Evolutionary conservation across 2,329 filamentous ascomycete species (phyloP), one percentile per base, ranked within the genome.

Genomic region (Pyricularia sp.): DNA sequence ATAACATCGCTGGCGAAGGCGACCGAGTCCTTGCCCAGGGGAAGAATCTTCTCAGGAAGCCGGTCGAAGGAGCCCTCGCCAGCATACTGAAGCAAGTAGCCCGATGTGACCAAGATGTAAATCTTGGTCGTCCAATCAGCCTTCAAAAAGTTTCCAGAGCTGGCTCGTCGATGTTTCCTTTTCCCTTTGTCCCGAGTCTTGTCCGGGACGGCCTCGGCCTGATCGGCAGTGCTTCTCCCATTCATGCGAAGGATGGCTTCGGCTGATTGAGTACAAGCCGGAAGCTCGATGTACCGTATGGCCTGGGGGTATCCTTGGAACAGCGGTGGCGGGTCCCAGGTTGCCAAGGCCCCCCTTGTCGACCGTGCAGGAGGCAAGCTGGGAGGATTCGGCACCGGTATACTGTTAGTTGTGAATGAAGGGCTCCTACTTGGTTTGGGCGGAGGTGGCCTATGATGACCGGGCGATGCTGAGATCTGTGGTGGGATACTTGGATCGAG

Each of bases 251-350:
- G 73, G 61, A 94, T 83, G 0, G 82, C 76, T 67, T 96, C 92
- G 1, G 88, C 83, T 1, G 88, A 84, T 12, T 88, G 76, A 1
- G 82, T 84, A 49, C 88, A 88, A 19, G 88, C 83, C 30, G 87
- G 83, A 3, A 96, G 78, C 19, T 83, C 85, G 12, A 85, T 86
- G 73, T 94, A 85, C 71, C 89, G 92, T 69, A 91, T 82, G 2
- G 91, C 86, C 74, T 96, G 92, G 0, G 90, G 88, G 72, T 92
- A 96, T 13, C 90, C 91, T 73, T 96, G 89, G 73, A 93, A 96
- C 13, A 97, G 78, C 1, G 91, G 90, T 7, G 91, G 90, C 19
- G 87, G 83, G 65, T 84, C 82, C 87, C 87, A 90, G 13, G 76
- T 74, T 4, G 76, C 74, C 28, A 79, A 68, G 3, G 74, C 71